Evolutionary conservation across 2,329 filamentous ascomycete genomes (phyloP), one percentile per base, ranked within the genome.

Genomic region (Pseudocercospora fijiensis): DNA sequence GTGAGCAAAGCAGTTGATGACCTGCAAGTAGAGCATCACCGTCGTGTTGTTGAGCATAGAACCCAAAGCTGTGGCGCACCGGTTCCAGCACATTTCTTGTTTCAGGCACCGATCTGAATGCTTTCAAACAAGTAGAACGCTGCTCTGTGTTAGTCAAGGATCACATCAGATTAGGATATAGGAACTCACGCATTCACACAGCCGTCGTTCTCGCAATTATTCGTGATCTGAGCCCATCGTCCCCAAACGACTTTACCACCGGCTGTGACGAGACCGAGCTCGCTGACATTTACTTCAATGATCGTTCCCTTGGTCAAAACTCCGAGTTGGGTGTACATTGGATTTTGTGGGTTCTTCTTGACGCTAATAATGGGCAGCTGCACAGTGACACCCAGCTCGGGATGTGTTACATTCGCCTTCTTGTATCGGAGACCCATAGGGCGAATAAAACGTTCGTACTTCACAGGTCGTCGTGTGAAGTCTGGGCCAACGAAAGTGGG

Each of bases 221-320:
- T 85, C 16, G 84, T 84, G 57, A 91, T 83, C 78, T 92, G 90
- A 7, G 90, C 90, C 80, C 88, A 95, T 70, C 91, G 84, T 71
- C 91, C 92, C 93, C 93, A 97, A 6, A 94, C 91, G 8, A 96
- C 91, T 81, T 97, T 97, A 67, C 95, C 95, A 67, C 88, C 88
- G 1, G 93, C 89, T 2, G 95, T 98, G 16, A 96, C 92, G 66
- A 98, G 82, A 67, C 95, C 95, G 67, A 98, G 79, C 77, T 99
- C 95, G 62, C 86, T 90, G 28, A 97, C 92, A 76, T 99, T 96
- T 73, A 98, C 92, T 79, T 98, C 94, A 73, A 95, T 87, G 67
- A 89, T 87, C 28, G 88, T 94, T 68, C 91, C 91, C 79, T 92
- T 92, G 55, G 90, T 94, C 73, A 97, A 78, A 2, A 96, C 93